phyloP scores from a whole-genome alignment of 192 early-diverging fungal genomes.

The Glomus cerebriforme region DNA sequence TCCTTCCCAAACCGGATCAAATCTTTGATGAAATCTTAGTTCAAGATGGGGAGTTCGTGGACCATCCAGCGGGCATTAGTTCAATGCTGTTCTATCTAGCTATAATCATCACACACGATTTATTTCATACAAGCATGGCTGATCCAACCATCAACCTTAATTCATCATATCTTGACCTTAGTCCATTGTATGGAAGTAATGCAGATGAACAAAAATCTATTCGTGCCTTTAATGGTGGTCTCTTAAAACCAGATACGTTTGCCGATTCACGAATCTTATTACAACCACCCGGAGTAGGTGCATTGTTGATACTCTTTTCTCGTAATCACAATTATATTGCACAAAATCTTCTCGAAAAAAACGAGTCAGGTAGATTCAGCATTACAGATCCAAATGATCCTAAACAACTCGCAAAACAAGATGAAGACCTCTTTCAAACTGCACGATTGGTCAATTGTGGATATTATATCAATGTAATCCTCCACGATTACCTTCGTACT shows the following conservation, averaged over 20 bases:
- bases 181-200: constrained; percentile 46
- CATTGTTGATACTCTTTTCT: constrained; percentile 47
- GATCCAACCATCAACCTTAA: constrained; percentile 45
- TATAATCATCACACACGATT: constrained; percentile 48
- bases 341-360: constrained; percentile 40
- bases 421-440: constrained; percentile 55
- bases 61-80: constrained; percentile 44
- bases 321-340: constrained; percentile 59
- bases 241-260: constrained; percentile 6
- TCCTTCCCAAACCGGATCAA: not conserved
- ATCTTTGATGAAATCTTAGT: not conserved
- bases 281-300: constrained; percentile 40
- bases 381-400: constrained; percentile 9
- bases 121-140: constrained; percentile 42
- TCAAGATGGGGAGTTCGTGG: not conserved
- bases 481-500: constrained; percentile 49
- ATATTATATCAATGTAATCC: constrained; percentile 46
- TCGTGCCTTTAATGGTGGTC: not conserved
- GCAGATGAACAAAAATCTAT: not conserved
- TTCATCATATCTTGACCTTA: constrained; percentile 45
- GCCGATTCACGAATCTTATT: constrained; percentile 26
- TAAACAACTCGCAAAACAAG: constrained; percentile 31
- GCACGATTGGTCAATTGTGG: constrained; percentile 51
- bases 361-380: constrained; percentile 47
- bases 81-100: constrained; percentile 45